Evolutionary conservation across 495 filamentous ascomycete genomes (phyloP).

Genomic region (Amorphotheca resinae): DNA sequence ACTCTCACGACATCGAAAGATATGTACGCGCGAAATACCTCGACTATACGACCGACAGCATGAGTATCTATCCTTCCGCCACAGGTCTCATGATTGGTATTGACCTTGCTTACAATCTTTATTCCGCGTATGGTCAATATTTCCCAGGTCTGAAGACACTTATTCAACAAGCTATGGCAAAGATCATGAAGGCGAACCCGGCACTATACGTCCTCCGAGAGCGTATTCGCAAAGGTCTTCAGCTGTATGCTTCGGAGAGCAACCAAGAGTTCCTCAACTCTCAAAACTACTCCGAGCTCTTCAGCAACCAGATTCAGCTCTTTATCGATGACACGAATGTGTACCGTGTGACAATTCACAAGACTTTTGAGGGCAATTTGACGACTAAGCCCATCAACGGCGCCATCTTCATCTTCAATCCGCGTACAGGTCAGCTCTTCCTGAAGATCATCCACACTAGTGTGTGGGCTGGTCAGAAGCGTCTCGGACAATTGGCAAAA

Average conservation of each 20-base stretch:
- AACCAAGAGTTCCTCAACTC: conserved; percentile 99
- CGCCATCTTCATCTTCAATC: conserved; percentile 99
- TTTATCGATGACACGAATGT: conserved; percentile 99
- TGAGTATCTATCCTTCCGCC: conserved; percentile 97
- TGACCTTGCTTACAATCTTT: conserved; percentile 95
- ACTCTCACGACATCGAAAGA: conserved; percentile 96
- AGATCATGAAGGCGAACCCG: conserved; percentile 99
- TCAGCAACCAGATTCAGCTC: conserved; percentile 97
- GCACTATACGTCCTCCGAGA: conserved; percentile 93
- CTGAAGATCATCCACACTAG: conserved; percentile 99
- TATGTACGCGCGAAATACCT: conserved; percentile 98
- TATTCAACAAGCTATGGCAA: conserved; percentile 95
- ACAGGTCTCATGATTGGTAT: conserved; percentile 98
- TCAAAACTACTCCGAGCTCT: conserved; percentile 98
- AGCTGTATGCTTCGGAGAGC: conserved; percentile 96
- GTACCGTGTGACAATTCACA: conserved; percentile 98
- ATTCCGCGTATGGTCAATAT: conserved; percentile 96
- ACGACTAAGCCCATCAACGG: conserved; percentile 99
- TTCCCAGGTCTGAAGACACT: conserved; percentile 97
- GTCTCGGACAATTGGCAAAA: conserved; percentile 95
- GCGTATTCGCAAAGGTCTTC: conserved; percentile 96
- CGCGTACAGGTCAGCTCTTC: conserved; percentile 93
- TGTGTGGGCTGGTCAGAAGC: conserved; percentile 99
- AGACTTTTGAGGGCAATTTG: conserved; percentile 98
- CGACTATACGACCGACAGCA: conserved; percentile 97